Evolutionary conservation across 164 flowering plant genomes (phyloP), one percentile per base, ranked within the genome.

Genomic region (Aristolochia californica): DNA sequence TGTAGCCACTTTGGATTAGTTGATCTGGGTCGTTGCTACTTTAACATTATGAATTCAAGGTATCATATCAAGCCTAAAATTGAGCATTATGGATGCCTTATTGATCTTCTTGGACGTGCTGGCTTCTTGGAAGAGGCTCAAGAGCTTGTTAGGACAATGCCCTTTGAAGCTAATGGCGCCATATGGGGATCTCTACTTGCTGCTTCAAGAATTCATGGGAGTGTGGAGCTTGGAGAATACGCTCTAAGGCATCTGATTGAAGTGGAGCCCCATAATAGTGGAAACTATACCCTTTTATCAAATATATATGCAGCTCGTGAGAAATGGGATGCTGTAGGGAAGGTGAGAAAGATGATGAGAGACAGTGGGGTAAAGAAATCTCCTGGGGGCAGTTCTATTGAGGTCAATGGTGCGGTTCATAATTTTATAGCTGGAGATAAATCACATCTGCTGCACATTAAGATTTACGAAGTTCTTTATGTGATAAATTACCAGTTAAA

Each of bases 181-280:
- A 71, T 83, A 43, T 86, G 94, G 94, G 94, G 94, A 0, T 75
- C 89, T 20, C 71, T 86, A 48, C 82, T 86, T n/a, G 79, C 85
- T 60, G 80, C 85, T 57, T 66, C 84, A 15, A 78, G 75, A 56
- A 58, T 69, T n/a, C 65, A 81, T 63, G 74, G 74, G 0, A 73
- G 80, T 68, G 60, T 71, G 23, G 74, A 71, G 57, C 80, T 85
- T 53, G 94, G 77, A 25, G 68, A 72, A 61, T 21, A 45, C 44
- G 87, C 94, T 48, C 45, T 78, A 72, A 63, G 59, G 56, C 75
- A 76, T 67, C 75, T 85, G 22, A 59, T 72, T 15, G 53, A 61
- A 52, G 59, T 85, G 69, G 93, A 85, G 74, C 87, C 87, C 12
- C 45, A 71, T 43, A 80, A 81, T 48, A 71, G 82, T 66, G 93